Percentiles rank a stretch among this genome's conserved stretches.
Evolutionary conservation across 139 green algal species (phyloP).

Genomic region (Chlorella sp.): DNA sequence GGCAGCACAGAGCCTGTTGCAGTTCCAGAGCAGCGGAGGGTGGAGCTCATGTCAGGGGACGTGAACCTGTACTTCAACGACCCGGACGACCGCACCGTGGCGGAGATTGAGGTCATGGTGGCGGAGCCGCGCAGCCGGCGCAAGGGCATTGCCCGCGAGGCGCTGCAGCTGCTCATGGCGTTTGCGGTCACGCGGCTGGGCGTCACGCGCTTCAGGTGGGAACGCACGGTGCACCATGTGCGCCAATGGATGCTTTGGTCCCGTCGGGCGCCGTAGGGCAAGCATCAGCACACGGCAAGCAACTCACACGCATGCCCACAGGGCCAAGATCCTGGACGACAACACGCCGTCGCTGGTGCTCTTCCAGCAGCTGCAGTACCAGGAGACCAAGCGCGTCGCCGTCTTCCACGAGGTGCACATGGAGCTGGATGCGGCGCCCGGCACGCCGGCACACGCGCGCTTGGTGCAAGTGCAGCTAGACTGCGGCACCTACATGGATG

Average conservation of each 20-base stretch:
- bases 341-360: constrained; percentile 60
- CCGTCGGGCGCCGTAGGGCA: no score
- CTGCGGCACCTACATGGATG: not conserved
- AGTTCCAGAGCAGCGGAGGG: not conserved
- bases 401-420: constrained; percentile 62
- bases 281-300: no score
- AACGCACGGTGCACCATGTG: no score
- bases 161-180: constrained; percentile 67
- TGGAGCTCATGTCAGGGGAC: not conserved
- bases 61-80: constrained; percentile 3
- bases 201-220: constrained; percentile 41
- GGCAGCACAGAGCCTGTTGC: no score
- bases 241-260: no score
- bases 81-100: not conserved
- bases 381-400: constrained; percentile 30
- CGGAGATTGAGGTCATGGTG: constrained; percentile 68
- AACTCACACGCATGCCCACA: no score
- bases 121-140: constrained; percentile 50
- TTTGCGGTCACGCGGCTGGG: constrained; percentile 38
- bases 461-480: not conserved
- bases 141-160: constrained; percentile 57
- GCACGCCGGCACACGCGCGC: not conserved
- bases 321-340: constrained; percentile 64
- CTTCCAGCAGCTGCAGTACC: constrained; percentile 54
- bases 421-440: not conserved